Base-by-base conservation (phyloP, 768 basidiomycete species). In the Suillus hirtellus region DNA sequence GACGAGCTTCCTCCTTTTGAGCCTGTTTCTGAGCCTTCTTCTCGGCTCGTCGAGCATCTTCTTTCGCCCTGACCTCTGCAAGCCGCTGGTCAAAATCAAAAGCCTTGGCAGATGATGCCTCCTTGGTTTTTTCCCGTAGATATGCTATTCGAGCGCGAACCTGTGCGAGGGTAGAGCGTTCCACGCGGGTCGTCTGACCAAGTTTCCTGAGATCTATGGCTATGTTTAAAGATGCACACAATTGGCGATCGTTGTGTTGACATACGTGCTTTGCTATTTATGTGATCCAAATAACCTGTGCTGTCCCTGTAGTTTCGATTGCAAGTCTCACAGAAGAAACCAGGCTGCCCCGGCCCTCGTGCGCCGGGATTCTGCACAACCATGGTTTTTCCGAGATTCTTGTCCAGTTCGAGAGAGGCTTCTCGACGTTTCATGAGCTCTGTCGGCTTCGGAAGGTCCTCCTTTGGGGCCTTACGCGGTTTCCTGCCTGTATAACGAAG, bases 131-230 rank as follows among this genome's bases (percentile, higher is more conserved):
- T 74, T 93, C 95, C 15, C 96, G 88, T 37, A 99, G 80, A 43
- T 84, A 79, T 0, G 93, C 92, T 76, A 99, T 99, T 64, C 92
- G 88, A 6, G 89, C 89, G 52, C 94, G 92, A 60, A 99, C 97
- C 78, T 99, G 94, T 67, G 89, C 88, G 19, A 99, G 77, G 0
- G 96, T 96, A 2, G 97, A 98, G 19, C 95, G 86, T 70, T 88
- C 89, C 61, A 97, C 81, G 61, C 89, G 89, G 21, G 96, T 99
- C 2, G 94, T 94, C 78, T 99, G 97, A n/a, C 97, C 97, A n/a
- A 99, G 70, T 31, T 82, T 85, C 47, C 95, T 89, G 59, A 99
- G 81, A 81, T 99, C 97, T 99, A 73, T n/a, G 7, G 31, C n/a
- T n/a, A 24, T 12, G 15, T 35, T 34, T 42, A 46, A 43, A 44